phyloP scores from a whole-genome alignment of 106 monocot genomes.

The Acorus gramineus region DNA sequence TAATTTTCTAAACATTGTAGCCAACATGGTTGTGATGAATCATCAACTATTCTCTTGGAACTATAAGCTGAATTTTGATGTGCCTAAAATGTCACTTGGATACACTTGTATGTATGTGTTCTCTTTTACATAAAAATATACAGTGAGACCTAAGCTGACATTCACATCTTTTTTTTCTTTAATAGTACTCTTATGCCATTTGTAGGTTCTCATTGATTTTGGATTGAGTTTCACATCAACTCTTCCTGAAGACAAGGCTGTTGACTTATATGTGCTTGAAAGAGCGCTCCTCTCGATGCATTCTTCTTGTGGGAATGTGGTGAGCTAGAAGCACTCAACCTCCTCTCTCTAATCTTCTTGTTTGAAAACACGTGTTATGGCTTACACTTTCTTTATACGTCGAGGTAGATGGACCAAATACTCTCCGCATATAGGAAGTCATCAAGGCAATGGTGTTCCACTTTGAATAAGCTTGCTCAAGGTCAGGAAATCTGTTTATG shows the following conservation, averaged over 20 bases:
- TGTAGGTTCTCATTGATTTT: constrained; percentile 90
- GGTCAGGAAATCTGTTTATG: constrained; percentile 15
- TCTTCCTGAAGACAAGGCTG: constrained; percentile 92
- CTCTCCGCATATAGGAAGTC: constrained; percentile 67
- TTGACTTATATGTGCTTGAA: constrained; percentile 87
- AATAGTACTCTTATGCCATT: too few relatives aligned
- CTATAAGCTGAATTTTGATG: too few relatives aligned
- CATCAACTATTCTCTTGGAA: too few relatives aligned
- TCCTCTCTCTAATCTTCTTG: neutral
- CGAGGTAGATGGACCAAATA: constrained; percentile 55
- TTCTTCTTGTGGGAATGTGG: constrained; percentile 80
- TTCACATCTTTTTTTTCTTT: neutral
- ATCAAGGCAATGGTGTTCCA: constrained; percentile 83
- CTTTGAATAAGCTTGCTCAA: constrained; percentile 78
- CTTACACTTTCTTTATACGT: neutral
- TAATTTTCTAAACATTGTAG: constrained; percentile 1
- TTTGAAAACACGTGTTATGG: neutral
- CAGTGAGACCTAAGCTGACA: neutral
- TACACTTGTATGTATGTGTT: too few relatives aligned
- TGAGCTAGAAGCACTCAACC: constrained; percentile 5
- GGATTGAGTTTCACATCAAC: constrained; percentile 79
- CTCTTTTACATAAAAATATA: neutral
- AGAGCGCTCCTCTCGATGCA: constrained; percentile 89
- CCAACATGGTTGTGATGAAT: too few relatives aligned
- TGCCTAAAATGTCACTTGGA: too few relatives aligned